phyloP scores from a whole-genome alignment of 1,139 yeast genomes.

The Ogataea hybrid region DNA sequence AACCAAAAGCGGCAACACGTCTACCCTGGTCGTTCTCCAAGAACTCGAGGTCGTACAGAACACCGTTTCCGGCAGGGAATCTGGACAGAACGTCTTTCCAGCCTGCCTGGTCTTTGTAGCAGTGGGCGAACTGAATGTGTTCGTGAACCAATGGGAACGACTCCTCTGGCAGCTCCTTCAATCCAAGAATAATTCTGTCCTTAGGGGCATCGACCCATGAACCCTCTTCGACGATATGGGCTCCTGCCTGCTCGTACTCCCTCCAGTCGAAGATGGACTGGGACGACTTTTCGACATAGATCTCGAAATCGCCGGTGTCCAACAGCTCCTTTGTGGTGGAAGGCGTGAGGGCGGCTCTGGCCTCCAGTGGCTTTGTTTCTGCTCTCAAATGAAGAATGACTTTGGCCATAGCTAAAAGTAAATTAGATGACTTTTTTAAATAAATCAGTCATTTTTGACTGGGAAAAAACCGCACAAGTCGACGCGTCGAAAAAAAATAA shows the following conservation, averaged over 20 bases:
- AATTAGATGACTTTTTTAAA: slow-evolving; percentile 3
- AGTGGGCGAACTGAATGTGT: slow-evolving; percentile 98
- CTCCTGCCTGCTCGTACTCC: slow-evolving; percentile 82
- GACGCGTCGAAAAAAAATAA: slow-evolving; percentile 9
- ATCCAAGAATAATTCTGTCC: slow-evolving; percentile 86
- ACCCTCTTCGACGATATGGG: slow-evolving; percentile 85
- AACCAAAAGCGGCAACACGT: slow-evolving; percentile 99
- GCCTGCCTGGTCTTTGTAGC: slow-evolving; percentile 96
- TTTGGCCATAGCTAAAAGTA: slow-evolving; percentile 17
- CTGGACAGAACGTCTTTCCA: slow-evolving; percentile 90
- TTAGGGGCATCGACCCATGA: slow-evolving; percentile 91
- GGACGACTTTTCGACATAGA: slow-evolving; percentile 81
- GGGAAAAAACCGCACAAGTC: neutral
- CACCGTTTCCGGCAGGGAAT: slow-evolving; percentile 90
- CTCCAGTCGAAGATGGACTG: slow-evolving; percentile 75
- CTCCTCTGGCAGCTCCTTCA: slow-evolving; percentile 96
- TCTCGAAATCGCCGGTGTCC: slow-evolving; percentile 78
- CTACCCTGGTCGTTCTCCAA: slow-evolving; percentile 92
- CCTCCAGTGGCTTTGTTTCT: slow-evolving; percentile 95
- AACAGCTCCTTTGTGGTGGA: slow-evolving; percentile 78
- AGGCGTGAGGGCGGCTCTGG: slow-evolving; percentile 96
- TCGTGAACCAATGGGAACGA: slow-evolving; percentile 90
- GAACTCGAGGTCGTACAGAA: slow-evolving; percentile 89
- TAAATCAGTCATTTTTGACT: slow-evolving; percentile 2
- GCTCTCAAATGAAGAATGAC: slow-evolving; percentile 84